Conservation (phyloP, 2,329 filamentous ascomycete genomes). For the Aphanocladium album region DNA sequence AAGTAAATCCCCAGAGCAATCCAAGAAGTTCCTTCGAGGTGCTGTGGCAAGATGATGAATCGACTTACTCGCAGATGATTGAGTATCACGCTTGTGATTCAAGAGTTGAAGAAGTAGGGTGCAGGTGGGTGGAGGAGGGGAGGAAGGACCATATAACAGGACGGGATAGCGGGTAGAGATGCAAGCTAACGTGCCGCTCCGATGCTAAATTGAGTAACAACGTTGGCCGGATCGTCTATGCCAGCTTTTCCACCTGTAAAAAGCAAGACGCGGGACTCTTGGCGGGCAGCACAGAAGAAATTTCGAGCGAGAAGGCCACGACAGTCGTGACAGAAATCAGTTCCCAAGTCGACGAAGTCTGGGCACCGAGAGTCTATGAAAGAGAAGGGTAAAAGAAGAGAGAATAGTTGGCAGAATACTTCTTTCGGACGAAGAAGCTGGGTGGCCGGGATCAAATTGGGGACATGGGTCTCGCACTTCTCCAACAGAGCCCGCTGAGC, state of each 20-base stretch:
- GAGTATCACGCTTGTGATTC: background rate
- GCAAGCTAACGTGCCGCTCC: slow-evolving; percentile 2
- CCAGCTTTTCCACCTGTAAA: background rate
- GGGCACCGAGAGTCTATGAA: background rate
- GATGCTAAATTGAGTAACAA: background rate
- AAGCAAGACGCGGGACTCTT: background rate
- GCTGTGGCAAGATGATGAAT: background rate
- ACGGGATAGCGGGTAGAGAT: background rate
- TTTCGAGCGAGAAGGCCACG: background rate
- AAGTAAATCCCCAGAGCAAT: background rate
- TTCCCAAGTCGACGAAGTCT: background rate
- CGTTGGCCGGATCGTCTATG: background rate
- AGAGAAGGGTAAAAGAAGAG: slow-evolving; percentile 5
- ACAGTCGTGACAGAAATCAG: background rate
- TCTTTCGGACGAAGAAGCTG: slow-evolving; percentile 11
- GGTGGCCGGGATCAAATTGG: slow-evolving; percentile 10
- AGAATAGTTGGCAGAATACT: slow-evolving; percentile 8
- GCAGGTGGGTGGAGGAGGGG: slow-evolving; percentile 1
- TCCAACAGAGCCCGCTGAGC: slow-evolving; percentile 10
- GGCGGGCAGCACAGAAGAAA: background rate
- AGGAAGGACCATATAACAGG: slow-evolving; percentile 4
- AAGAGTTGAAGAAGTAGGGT: background rate
- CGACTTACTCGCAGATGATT: background rate
- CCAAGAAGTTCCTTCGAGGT: background rate
- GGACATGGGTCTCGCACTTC: slow-evolving; percentile 11